A percentile compares a stretch with the other conserved stretches of the same genome.
Evolutionary conservation across 2,329 filamentous ascomycete species (phyloP).

Genomic region (Claviceps humidiphila): DNA sequence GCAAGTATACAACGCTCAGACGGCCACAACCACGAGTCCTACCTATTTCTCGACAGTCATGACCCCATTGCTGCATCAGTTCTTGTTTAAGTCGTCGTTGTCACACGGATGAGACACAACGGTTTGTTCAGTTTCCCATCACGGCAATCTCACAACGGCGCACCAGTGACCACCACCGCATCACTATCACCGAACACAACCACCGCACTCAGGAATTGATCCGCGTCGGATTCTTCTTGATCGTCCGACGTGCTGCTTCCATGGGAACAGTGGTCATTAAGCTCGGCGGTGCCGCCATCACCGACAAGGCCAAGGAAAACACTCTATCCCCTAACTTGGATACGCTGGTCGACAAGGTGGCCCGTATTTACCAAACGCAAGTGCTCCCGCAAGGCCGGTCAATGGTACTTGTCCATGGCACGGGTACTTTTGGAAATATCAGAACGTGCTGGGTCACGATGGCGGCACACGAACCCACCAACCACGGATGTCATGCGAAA

Average conservation of each 20-base stretch:
- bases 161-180: no score
- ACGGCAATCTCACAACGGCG: no score
- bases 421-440: conserved; percentile 2
- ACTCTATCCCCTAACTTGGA: neutral
- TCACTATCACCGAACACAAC: no score
- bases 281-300: conserved; percentile 4
- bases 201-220: neutral
- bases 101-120: no score
- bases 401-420: conserved; percentile 1
- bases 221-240: no score
- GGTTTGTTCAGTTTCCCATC: no score
- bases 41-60: no score
- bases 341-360: neutral
- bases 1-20: neutral
- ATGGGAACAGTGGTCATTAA: conserved; percentile 2
- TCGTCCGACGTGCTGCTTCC: neutral
- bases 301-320: conserved; percentile 1
- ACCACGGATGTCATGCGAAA: neutral
- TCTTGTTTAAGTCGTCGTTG: no score
- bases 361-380: neutral
- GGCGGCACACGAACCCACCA: neutral
- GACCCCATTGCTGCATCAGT: no score
- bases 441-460: neutral
- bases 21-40: no score
- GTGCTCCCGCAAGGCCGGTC: neutral